Evolutionary conservation across 192 early-diverging fungal species (phyloP).

Genomic region (Rhizophagus sp.): DNA sequence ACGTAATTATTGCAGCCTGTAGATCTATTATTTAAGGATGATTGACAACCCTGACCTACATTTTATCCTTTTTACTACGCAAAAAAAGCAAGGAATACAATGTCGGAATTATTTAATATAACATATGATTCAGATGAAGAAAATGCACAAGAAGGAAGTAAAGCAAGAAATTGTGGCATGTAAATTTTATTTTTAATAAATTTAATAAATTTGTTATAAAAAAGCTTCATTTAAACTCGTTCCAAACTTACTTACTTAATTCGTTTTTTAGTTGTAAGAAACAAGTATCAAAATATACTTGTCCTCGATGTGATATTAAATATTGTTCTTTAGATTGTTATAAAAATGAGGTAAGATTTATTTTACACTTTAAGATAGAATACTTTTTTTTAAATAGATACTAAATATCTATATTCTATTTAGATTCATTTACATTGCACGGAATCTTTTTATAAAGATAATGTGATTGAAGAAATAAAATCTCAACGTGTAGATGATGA

Average conservation of each 20-base stretch:
- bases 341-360: constrained; percentile 49
- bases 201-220: neutral
- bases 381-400: too few relatives aligned
- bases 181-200: constrained; percentile 11
- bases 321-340: constrained; percentile 69
- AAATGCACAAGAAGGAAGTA: neutral
- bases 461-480: constrained; percentile 55
- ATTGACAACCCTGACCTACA: too few relatives aligned
- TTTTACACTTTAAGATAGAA: neutral
- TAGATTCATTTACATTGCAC: constrained; percentile 51
- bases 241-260: neutral
- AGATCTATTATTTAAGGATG: too few relatives aligned
- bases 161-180: constrained; percentile 23
- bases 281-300: constrained; percentile 60
- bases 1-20: too few relatives aligned
- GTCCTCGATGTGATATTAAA: constrained; percentile 65
- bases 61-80: too few relatives aligned
- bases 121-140: neutral
- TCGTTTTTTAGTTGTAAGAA: constrained; percentile 51
- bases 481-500: constrained; percentile 38
- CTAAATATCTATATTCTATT: too few relatives aligned
- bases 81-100: neutral
- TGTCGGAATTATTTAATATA: neutral
- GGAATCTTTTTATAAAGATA: constrained; percentile 64
- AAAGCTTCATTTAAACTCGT: neutral